Base-by-base conservation (phyloP, 2,329 filamentous ascomycete species). In the Fusarium albidum region DNA sequence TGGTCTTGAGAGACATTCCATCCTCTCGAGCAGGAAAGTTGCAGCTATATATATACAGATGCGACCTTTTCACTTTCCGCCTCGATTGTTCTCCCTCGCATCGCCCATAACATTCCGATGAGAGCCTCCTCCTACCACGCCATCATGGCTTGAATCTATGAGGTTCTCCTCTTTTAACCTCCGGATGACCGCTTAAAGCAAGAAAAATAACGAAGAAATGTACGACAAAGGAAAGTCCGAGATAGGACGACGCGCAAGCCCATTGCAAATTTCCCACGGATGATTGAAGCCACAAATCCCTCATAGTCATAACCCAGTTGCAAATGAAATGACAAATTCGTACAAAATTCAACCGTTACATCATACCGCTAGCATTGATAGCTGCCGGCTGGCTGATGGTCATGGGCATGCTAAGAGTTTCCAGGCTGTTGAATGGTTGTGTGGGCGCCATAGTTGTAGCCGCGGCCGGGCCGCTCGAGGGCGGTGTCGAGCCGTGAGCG, bases 331-430 rank as follows among this genome's bases (percentile, higher is more conserved):
- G 44, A 57, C 59, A 53, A 65, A 53, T 44, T 62, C 64, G 55
- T 67, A 49, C 56, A 35, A 57, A 35, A 56, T 28, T 56, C 52
- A 49, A 33, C 52, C 57, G 50, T 73, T 71, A 77, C 72, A 80
- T 77, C 69, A 81, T 73, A 46, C 74, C 76, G 29, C 75, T 74
- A 2, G 77, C 74, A 57, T 77, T 76, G 59, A 78, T 72, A 52
- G 77, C 73, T 49, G 76, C 70, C 39, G 82, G 80, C 47, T 82
- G 79, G 73, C 82, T 85, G 63, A 86, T 82, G 12, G 82, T 82
- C 82, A 86, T 86, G 14, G 83, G 82, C 82, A 86, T 85, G 74
- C 82, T 84, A 47, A 86, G 76, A 37, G 82, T 84, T 68, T 86
- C 82, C 51, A 86, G 75, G 66, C 77, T 83, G 75, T 84, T 85